phyloP scores from a whole-genome alignment of 164 flowering plant genomes.

The Tetracentron sinense region DNA sequence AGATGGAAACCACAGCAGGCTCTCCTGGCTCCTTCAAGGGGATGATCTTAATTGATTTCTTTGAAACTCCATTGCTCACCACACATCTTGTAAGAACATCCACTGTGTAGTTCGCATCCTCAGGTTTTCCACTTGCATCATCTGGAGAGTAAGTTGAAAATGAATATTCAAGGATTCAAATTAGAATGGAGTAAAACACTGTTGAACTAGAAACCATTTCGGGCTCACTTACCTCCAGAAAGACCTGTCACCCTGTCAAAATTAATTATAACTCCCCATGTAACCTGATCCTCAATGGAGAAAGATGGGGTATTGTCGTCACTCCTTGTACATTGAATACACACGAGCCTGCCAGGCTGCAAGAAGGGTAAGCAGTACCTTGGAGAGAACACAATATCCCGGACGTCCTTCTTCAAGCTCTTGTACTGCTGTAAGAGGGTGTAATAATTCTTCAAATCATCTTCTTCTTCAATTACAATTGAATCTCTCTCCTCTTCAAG shows the following conservation, averaged over 20 bases:
- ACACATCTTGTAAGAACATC: conserved; percentile 89
- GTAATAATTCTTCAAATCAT: conserved; percentile 71
- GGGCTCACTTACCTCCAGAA: conserved; percentile 56
- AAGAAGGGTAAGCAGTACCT: conserved; percentile 84
- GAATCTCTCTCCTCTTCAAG: conserved; percentile 91
- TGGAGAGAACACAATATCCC: conserved; percentile 72
- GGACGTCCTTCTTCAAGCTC: conserved; percentile 70
- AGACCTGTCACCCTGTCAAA: conserved; percentile 60
- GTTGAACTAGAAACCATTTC: neutral
- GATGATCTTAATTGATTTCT: conserved; percentile 55
- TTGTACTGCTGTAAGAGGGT: conserved; percentile 62
- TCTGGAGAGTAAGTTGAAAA: conserved; percentile 35
- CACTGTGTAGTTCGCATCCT: conserved; percentile 70
- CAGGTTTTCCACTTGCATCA: conserved; percentile 67
- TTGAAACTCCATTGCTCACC: conserved; percentile 47
- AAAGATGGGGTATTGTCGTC: conserved; percentile 54
- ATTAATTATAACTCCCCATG: conserved; percentile 93
- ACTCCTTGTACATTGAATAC: conserved; percentile 44
- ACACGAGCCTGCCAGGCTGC: conserved; percentile 83
- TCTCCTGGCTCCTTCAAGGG: conserved; percentile 71
- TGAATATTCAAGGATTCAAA: neutral
- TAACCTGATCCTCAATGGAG: conserved; percentile 56
- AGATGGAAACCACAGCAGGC: conserved; percentile 74
- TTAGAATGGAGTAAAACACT: neutral
- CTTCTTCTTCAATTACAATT: conserved; percentile 88